Base-by-base conservation (phyloP, 352 stramenopile genomes). In the Elongisporangium prolatum region DNA sequence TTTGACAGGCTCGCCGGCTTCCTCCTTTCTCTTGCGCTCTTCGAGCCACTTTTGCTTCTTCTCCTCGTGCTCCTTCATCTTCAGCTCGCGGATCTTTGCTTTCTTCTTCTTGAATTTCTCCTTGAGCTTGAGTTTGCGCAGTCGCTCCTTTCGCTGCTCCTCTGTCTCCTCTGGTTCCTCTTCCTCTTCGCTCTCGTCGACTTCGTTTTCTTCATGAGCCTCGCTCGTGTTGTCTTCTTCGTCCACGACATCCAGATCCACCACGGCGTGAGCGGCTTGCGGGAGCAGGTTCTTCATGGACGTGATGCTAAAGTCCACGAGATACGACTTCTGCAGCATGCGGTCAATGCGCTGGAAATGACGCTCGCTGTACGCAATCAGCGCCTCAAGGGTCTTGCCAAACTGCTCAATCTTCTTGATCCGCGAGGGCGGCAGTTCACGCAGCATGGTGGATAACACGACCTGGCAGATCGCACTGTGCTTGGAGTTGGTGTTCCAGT, bases 401-500 rank as follows among this genome's bases (percentile, higher is more conserved):
- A 84, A 63, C 57, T 80, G 70, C 52, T 91, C 70, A 52, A 97
- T 65, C 57, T 89, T 72, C 69, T 91, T 88, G 52, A 92, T 59
- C 52, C 71, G 77, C 21, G 60, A 66, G 1, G 86, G 84, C 51
- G 77, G 72, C 24, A 95, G 62, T 50, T 88, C 78, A 48, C 77
- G 81, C 51, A 98, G 72, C 53, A 98, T 79, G 11, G 92, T 90
- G 49, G 93, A 89, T n/a, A 99, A 61, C 8, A 99, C 68, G 24
- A 96, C 68, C 75, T 99, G 96, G 50, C 89, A 96, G 49, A 99
- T 78, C 49, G 87, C 73, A n/a, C 83, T 95, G 67, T 98, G 97
- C 50, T 90, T 87, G 20, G 93, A 93, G 63, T 98, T 97, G 53
- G 97, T 99, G 73, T 99, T 99, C 97, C 97, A 99, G 58, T 99